Base-by-base conservation (phyloP, 1,284 basidiomycete genomes). In the Pulchroboletus neoregius region DNA sequence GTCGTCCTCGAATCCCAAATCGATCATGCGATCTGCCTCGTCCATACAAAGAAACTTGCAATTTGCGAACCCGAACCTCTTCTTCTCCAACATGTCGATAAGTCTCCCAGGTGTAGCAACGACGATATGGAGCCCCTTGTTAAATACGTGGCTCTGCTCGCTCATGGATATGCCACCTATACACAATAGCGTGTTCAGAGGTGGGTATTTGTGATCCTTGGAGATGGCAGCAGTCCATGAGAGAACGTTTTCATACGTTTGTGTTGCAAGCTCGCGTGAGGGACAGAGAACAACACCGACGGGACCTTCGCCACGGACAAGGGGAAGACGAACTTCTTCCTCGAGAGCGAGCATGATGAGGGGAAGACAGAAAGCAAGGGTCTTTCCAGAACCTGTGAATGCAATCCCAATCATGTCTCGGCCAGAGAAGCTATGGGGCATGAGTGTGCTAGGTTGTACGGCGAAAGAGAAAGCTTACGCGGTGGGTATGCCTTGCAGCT, bases 21-120 rank as follows among this genome's bases (percentile, higher is more conserved):
- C 96, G 54, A 99, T 95, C 96, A 99, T 99, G 43, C 96, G 76
- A 70, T 99, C 96, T 1, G 96, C 96, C 70, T 99, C 96, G 70
- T 99, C 96, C 83, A 99, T 92, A 64, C 94, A 98, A 5, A 99
- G 72, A 66, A 87, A 98, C 70, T 90, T 91, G 81, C 91, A 94
- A 56, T 87, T 87, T 50, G 92, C 87, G 56, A 98, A 87, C 2
- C 86, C 91, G 60, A 99, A 89, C 54, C 85, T 80, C 63, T 84
- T 88, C 75, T 96, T 97, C 68, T 95, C 92, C 51, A 99, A 73
- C 81, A 98, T 98, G 68, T 99, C 96, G 59, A 98, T 98, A 40
- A 97, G 73, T 53, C 94, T 81, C 47, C 94, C 94, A 2, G 94
- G 94, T 2, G 96, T 99, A 28, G 96, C 96, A 31, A 99, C 91